Evolutionary conservation across 2,329 filamentous ascomycete genomes (phyloP).

Genomic region (Talaromyces sp.): DNA sequence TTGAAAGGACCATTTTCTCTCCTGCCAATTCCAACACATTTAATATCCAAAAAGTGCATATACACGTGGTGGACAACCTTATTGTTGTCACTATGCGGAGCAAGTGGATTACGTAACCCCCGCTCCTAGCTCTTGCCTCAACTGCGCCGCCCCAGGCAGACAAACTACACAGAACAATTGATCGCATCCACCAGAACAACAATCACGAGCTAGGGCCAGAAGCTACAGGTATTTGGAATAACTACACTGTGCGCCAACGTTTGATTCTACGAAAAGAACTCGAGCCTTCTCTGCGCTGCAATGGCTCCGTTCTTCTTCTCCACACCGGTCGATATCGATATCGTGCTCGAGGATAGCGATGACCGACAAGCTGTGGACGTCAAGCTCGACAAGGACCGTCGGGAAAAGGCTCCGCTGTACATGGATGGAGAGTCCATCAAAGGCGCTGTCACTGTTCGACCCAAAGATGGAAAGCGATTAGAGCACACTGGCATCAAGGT

Average conservation of each 20-base stretch:
- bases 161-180: neutral
- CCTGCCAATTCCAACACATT: neutral
- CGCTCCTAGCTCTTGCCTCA: neutral
- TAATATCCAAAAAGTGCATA: neutral
- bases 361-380: constrained; percentile 93
- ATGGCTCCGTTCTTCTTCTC: constrained; percentile 99
- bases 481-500: constrained; percentile 99
- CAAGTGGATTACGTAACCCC: neutral
- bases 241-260: neutral
- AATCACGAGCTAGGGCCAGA: neutral
- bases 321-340: constrained; percentile 96
- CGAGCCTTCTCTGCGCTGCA: constrained; percentile 15
- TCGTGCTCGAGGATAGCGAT: constrained; percentile 92
- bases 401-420: constrained; percentile 94
- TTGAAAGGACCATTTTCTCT: too few species aligned
- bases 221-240: neutral
- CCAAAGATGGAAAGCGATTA: constrained; percentile 95
- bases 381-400: constrained; percentile 96
- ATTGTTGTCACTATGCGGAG: neutral
- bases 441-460: constrained; percentile 87
- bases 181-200: constrained; percentile 2
- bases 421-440: constrained; percentile 98
- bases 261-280: neutral
- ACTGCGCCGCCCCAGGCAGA: neutral
- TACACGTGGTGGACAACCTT: neutral